Evolutionary conservation across 768 basidiomycete genomes (phyloP).

Genomic region (Scleroderma citrinum): DNA sequence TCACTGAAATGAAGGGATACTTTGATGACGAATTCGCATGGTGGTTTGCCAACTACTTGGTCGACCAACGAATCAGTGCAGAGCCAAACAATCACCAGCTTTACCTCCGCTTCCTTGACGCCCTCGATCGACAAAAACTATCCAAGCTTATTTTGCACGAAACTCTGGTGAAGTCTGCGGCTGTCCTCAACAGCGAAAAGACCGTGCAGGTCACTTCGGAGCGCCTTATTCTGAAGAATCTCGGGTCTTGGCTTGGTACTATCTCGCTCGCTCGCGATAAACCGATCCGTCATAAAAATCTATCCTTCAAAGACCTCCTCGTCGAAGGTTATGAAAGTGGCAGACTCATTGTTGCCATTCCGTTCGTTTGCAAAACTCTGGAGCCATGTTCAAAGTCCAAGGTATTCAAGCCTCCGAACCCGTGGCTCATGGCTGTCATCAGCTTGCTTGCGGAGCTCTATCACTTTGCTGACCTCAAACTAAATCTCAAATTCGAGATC

Average conservation of each 20-base stretch:
- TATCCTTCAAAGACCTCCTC: constrained; percentile 97
- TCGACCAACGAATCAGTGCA: constrained; percentile 90
- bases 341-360: constrained; percentile 88
- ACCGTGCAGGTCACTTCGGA: constrained; percentile 82
- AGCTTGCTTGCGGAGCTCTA: constrained; percentile 93
- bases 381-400: constrained; percentile 85
- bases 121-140: constrained; percentile 61
- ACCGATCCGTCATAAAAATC: constrained; percentile 88
- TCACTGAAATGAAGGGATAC: constrained; percentile 77
- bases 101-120: constrained; percentile 90
- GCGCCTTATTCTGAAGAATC: constrained; percentile 83
- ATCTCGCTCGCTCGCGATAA: constrained; percentile 90
- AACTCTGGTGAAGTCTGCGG: constrained; percentile 82
- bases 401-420: constrained; percentile 95
- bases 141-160: constrained; percentile 85
- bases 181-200: constrained; percentile 86
- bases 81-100: constrained; percentile 97
- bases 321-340: constrained; percentile 92
- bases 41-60: constrained; percentile 98
- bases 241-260: constrained; percentile 91
- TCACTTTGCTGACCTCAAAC: constrained; percentile 90
- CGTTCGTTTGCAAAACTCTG: constrained; percentile 96
- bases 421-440: constrained; percentile 96
- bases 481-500: constrained; percentile 98
- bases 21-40: constrained; percentile 81